Evolutionary conservation across 1,139 yeast genomes (phyloP), one percentile per base, ranked within the genome.

Genomic region (Suhomyces atakaporum): DNA sequence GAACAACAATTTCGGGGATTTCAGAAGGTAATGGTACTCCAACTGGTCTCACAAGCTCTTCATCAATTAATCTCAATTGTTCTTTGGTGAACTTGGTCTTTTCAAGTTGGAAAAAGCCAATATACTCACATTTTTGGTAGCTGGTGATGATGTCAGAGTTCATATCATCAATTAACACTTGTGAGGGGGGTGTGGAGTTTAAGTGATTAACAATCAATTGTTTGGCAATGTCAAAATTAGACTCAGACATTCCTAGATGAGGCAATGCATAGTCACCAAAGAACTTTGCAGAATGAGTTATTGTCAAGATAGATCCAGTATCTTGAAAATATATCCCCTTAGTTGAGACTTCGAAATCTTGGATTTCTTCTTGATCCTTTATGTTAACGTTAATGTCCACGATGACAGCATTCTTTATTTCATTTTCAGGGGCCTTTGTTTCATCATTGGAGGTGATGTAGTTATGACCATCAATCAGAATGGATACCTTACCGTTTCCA

Each of bases 241-340:
- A 52, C 14, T 70, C 70, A 24, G 65, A 60, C 41, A 79, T 54
- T 0, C 73, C 58, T 33, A 82, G 61, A 47, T 81, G 86, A 1
- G 89, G 85, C 18, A 83, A 52, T 0, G 74, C 78, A n/a, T 66
- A 81, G 6, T 68, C 47, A 3, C 95, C 90, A 30, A 75, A 70
- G 53, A 84, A 88, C 56, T 88, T 88, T 7, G 84, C 87, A 16
- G 94, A 78, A 31, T 75, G 68, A 1, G 95, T 76, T 12, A 77
- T 56, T 2, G 84, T 69, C 7, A 88, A 62, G 11, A 88, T 54
- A 38, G 87, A 73, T 0, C 97, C 97, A 1, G 80, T 64, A 7
- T 75, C 69, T 43, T 81, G 81, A 51, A 83, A 83, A 56, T 89
- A 88, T 3, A 86, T 68, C 0, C 96, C 97, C 13, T 60, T 57